These are phyloP conservation scores for Lepidium africanum DNA, from an alignment of 345 rosid genomes.

Conservation along the genomic window DNA sequence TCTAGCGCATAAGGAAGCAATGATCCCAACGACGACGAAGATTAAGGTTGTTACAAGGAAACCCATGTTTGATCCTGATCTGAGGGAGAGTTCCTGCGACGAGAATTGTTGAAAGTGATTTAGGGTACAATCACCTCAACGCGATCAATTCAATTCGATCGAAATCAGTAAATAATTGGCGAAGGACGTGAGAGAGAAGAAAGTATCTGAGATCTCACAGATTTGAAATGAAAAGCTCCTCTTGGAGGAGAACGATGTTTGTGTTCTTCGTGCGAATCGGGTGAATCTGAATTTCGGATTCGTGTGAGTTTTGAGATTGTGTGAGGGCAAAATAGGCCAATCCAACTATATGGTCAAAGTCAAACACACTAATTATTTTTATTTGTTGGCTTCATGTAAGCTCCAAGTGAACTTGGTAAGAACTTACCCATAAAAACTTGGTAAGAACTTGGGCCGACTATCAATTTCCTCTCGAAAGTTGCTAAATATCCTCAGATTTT, in stretches of 20 bases:
- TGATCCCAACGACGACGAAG: slow-evolving; percentile 71
- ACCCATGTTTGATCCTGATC: slow-evolving; percentile 59
- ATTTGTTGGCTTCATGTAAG: too few relatives aligned
- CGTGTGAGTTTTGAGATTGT: neutral
- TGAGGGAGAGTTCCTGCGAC: slow-evolving; percentile 15
- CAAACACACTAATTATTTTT: neutral
- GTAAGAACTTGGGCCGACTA: too few relatives aligned
- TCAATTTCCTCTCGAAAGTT: too few relatives aligned
- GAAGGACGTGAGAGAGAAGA: neutral
- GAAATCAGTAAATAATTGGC: neutral
- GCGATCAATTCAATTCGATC: neutral
- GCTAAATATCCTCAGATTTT: too few relatives aligned
- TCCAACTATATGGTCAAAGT: neutral
- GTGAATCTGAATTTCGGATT: slow-evolving; percentile 24
- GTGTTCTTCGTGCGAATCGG: slow-evolving; percentile 10
- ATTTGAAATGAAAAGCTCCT: slow-evolving; percentile 8
- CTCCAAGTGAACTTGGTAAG: too few relatives aligned
- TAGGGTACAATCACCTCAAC: neutral
- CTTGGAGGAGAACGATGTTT: slow-evolving; percentile 12
- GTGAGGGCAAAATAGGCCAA: slow-evolving; percentile 18
- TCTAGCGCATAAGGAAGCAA: slow-evolving; percentile 70
- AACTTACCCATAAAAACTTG: too few relatives aligned
- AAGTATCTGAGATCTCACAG: slow-evolving; percentile 18
- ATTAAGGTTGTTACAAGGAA: slow-evolving; percentile 77
- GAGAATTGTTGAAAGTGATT: slow-evolving; percentile 1